A percentile compares a stretch with the other conserved stretches of the same genome.
phyloP scores from a whole-genome alignment of 805 yeast species.

The Zygosaccharomyces rouxii region DNA sequence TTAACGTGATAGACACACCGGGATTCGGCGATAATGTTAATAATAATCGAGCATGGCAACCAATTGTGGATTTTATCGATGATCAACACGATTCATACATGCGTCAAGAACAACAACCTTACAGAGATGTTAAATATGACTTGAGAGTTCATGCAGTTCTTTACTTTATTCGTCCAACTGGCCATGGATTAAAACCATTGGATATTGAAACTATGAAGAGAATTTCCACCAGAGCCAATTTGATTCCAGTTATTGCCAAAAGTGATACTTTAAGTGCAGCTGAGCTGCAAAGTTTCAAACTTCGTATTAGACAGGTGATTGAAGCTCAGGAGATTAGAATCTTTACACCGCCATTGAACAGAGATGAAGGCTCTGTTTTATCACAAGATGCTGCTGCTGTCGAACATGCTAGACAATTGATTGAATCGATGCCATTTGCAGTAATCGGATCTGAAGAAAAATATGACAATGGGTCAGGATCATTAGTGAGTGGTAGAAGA shows the following conservation, averaged over 20 bases:
- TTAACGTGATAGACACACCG: constrained; percentile 86
- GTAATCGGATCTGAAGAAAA: constrained; percentile 73
- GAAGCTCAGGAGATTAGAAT: constrained; percentile 79
- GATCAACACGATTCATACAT: constrained; percentile 84
- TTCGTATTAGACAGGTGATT: constrained; percentile 74
- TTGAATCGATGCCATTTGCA: constrained; percentile 85
- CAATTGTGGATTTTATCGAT: constrained; percentile 82
- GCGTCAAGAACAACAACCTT: constrained; percentile 93
- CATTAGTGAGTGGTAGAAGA: constrained; percentile 68
- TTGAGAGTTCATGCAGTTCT: constrained; percentile 86
- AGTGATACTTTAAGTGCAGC: constrained; percentile 76
- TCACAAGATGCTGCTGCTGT: constrained; percentile 60
- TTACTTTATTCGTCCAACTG: constrained; percentile 88
- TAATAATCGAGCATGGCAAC: constrained; percentile 81
- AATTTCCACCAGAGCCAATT: constrained; percentile 71
- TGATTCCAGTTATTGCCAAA: constrained; percentile 86
- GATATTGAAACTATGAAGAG: constrained; percentile 88
- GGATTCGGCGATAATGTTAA: constrained; percentile 91
- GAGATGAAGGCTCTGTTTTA: constrained; percentile 13
- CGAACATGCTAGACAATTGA: constrained; percentile 74
- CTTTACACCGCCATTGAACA: constrained; percentile 77
- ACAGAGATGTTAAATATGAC: constrained; percentile 61
- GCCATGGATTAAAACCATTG: constrained; percentile 79
- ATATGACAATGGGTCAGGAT: constrained; percentile 59
- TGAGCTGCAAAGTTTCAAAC: constrained; percentile 66